Conservation (phyloP, 1,139 yeast species). For the Candida buenavistaensis region DNA sequence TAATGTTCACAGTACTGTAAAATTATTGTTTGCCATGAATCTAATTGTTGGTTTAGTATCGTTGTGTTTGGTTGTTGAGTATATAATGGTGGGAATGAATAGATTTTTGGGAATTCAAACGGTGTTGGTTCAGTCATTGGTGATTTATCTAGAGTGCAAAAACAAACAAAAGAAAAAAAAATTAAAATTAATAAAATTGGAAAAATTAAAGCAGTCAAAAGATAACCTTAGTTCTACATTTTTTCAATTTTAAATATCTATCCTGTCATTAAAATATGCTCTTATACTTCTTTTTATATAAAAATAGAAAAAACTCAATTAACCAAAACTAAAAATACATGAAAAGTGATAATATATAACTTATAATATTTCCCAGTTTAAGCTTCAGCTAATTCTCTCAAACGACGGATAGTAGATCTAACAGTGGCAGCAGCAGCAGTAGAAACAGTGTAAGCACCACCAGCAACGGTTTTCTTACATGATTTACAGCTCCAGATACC, state of each 20-base stretch:
- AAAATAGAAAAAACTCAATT: conserved; percentile 11
- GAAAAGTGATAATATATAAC: conserved; percentile 6
- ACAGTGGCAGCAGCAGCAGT: conserved; percentile 99
- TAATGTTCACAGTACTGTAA: conserved; percentile 60
- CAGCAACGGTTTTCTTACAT: conserved; percentile 96
- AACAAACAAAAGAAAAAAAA: background rate
- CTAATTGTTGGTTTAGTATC: conserved; percentile 71
- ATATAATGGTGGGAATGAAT: conserved; percentile 88
- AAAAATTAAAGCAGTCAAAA: no score
- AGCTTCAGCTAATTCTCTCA: conserved; percentile 99
- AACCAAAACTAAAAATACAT: conserved; percentile 14
- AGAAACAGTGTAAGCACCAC: conserved; percentile 99
- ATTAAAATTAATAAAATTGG: background rate
- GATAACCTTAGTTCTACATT: no score
- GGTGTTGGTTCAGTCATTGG: conserved; percentile 3
- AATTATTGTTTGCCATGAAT: conserved; percentile 44
- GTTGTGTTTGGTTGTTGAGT: conserved; percentile 86
- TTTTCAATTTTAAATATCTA: background rate
- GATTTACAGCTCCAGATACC: conserved; percentile 99
- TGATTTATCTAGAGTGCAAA: no score
- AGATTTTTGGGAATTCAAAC: conserved; percentile 65
- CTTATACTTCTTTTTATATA: conserved; percentile 2
- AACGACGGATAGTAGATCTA: conserved; percentile 99
- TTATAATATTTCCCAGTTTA: conserved; percentile 36
- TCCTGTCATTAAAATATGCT: conserved; percentile 3